Evolutionary conservation across 805 yeast species (phyloP), one percentile per base, ranked within the genome.

Genomic region (Teunomyces tritomae): DNA sequence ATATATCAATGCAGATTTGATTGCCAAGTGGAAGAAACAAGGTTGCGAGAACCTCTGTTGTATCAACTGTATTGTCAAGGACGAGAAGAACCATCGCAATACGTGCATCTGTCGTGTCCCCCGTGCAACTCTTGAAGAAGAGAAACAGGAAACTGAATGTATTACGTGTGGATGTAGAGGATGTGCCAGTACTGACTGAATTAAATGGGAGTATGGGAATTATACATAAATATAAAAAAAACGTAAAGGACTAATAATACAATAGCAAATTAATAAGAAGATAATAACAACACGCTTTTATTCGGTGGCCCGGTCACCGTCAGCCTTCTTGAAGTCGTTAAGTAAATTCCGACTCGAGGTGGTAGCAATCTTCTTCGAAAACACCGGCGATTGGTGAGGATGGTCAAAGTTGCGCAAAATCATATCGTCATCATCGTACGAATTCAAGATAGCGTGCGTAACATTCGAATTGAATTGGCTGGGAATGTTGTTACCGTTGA

Each of bases 21-120:
- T 90, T 28, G 92, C 96, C 17, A 90, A 71, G 52, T 85, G 91
- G 91, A 82, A 80, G 64, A 84, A 84, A 58, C 83, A 80, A 58
- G 97, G 97, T 8, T 90, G 90, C 63, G 97, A 90, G 60, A 79
- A 84, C 47, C 68, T 90, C 41, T 90, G 97, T 60, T 90, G 97
- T 62, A 64, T 90, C 49, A 76, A 78, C 52, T 90, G 97, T 62
- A 88, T 90, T 29, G 80, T 80, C 57, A 74, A 74, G 26, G 64
- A 64, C 33, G 89, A 85, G 51, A 82, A 76, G 39, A 79, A 79
- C 55, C 86, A 84, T 56, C 57, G 56, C 36, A 77, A 81, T 5
- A 79, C 89, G 0, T 90, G 97, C 65, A 80, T 90, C 16, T 90
- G 97, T 61, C 69, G 97, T 47, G 96, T 90, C 2, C 96, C 96